Evolutionary conservation across 2,329 filamentous ascomycete genomes (phyloP).

Genomic region (Botrytis byssoidea): DNA sequence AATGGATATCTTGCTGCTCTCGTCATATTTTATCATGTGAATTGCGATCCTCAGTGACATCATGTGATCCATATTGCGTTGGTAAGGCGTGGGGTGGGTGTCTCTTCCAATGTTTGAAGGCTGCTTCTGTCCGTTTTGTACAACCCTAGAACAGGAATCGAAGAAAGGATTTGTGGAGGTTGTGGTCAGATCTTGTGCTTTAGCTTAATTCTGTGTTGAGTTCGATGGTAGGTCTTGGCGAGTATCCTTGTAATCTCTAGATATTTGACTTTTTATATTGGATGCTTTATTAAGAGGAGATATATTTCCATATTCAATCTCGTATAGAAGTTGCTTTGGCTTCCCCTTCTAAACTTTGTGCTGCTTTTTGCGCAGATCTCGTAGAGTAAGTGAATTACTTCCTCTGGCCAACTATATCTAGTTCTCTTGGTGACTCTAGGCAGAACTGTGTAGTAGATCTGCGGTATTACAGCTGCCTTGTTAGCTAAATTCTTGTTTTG

Average conservation of each 20-base stretch:
- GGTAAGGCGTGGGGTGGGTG: neutral
- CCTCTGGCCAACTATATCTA: neutral
- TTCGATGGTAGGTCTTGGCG: neutral
- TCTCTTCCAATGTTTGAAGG: neutral
- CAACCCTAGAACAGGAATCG: neutral
- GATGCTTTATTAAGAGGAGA: neutral
- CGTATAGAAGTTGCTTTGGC: neutral
- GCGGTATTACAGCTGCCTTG: neutral
- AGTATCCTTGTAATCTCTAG: neutral
- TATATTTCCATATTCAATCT: neutral
- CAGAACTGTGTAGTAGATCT: neutral
- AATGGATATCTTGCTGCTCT: neutral
- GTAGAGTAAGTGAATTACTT: neutral
- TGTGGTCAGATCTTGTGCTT: neutral
- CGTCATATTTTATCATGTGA: neutral
- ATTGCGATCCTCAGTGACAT: neutral
- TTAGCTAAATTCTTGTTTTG: neutral
- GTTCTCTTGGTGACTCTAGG: neutral
- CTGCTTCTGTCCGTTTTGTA: neutral
- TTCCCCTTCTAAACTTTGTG: neutral
- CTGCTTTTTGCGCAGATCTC: neutral
- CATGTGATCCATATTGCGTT: neutral
- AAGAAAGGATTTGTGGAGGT: neutral
- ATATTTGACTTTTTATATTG: neutral
- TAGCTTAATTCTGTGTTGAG: neutral